Evolutionary conservation across 371 early-diverging fungal genomes (phyloP), one percentile per base, ranked within the genome.

Genomic region (Mucor irregularis): DNA sequence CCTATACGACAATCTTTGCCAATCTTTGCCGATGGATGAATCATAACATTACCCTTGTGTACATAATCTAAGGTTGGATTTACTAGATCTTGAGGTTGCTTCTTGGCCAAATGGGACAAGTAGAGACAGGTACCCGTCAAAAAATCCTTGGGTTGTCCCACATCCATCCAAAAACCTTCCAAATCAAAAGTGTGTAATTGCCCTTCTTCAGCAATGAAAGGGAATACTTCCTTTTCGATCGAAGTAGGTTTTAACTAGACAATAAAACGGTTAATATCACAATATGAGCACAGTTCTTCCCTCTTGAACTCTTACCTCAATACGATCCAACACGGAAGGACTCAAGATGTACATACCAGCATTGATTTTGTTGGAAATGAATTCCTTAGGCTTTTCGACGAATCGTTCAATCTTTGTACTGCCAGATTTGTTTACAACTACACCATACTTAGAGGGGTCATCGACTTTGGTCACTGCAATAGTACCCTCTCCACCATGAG

Each of bases 141-240:
- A 74, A 94, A 99, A 75, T 99, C 99, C 69, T 92, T 93, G 62
- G 99, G 99, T 78, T 99, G 99, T 29, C 99, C 99, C 40, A 99
- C 98, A 72, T 99, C 99, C 96, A 96, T 96, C 99, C 99, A 99
- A 87, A 92, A 99, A 49, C 99, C 98, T 46, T 95, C 89, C 31
- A 99, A 85, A 14, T 94, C 92, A 75, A 93, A 96, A 28, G 92
- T 84, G 70, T 93, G 92, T 45, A 99, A 84, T 67, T 92, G 84
- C 14, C 72, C 68, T 50, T 91, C 92, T 22, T 73, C 67, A 14
- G 98, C 98, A 89, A 99, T 94, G 45, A 43, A 55, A 16, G 99
- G 99, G 80, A 99, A 99, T 6, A 98, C 83, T 69, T 99, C 99
- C 73, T 94, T 98, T 76, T 99, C 99, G 56, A 97, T 97, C 19